phyloP scores from a whole-genome alignment of 2,329 filamentous ascomycete species.

The Nemania sp. region DNA sequence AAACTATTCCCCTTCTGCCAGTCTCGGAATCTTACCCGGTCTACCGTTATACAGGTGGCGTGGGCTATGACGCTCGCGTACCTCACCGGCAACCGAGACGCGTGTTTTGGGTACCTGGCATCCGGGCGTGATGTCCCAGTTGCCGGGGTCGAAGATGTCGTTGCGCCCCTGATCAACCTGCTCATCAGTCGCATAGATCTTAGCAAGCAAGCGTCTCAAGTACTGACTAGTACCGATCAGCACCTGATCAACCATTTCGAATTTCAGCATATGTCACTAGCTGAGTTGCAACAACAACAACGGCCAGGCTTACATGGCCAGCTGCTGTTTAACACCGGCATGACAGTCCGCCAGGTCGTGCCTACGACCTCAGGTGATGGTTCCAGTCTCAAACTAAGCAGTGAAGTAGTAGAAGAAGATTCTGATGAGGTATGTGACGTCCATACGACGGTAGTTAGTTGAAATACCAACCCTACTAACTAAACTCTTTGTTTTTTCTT shows the following conservation, averaged over 20 bases:
- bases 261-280: not conserved
- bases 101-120: conserved; percentile 4
- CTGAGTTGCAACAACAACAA: not conserved
- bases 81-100: not conserved
- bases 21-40: conserved; percentile 6
- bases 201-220: not conserved
- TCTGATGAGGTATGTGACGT: conserved; percentile 6
- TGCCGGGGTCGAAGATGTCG: not conserved
- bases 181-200: conserved; percentile 1
- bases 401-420: conserved; percentile 5
- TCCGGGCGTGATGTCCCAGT: conserved; percentile 4
- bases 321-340: conserved; percentile 4
- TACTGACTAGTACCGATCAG: not conserved
- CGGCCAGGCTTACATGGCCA: conserved; percentile 3
- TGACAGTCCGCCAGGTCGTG: conserved; percentile 1
- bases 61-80: not conserved
- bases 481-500: not conserved
- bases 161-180: conserved; percentile 5
- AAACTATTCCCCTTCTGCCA: conserved; percentile 3
- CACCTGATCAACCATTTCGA: not conserved
- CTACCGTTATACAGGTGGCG: not conserved
- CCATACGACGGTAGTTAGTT: conserved; percentile 5
- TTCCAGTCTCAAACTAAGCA: conserved; percentile 2
- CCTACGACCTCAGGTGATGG: conserved; percentile 4
- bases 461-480: conserved; percentile 4